Base-by-base conservation (phyloP, 768 basidiomycete genomes). In the Clitopilus passeckerianus region DNA sequence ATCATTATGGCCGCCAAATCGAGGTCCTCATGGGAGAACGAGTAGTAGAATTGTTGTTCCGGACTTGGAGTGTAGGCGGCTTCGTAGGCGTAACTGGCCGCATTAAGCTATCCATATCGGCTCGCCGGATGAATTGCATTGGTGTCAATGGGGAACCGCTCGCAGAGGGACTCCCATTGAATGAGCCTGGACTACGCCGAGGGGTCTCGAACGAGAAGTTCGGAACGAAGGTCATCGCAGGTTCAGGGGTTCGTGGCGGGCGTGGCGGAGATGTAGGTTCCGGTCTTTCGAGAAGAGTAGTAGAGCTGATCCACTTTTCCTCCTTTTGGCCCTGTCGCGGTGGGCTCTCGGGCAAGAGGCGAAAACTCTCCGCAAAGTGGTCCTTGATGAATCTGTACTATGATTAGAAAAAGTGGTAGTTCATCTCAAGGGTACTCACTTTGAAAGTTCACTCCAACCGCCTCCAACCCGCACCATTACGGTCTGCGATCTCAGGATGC, bases 391-490 rank as follows among this genome's bases (percentile, higher is more conserved):
- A 95, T 68, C 93, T 95, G 62, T 5, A 58, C 57, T 61, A 14
- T 57, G 66, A 53, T 50, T 41, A 41, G 18, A 23, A 53, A 18
- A 50, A 34, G 23, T 53, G 52, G 53, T 34, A 53, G 54, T 7
- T 30, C 27, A 20, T 6, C 54, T 20, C 55, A 54, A 12, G 23
- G 44, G 16, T 23, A 78, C 87, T 52, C 70, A 95, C 94, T 87
- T 93, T 18, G 92, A 93, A 56, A 98, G 74, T 71, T 96, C 94
- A 58, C 85, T 77, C 95, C 95, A 98, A 16, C 95, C 95, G 34
- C 95, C 95, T 24, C 95, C 95, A 14, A 97, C 93, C 60, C 95
- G 85, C 46, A 98, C 95, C 95, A 97, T 97, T 62, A 96, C 94
- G 0, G 91, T 94, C 66, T 93, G 90, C 1, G 90, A 93, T 10